Percentiles rank a stretch among this genome's conserved stretches.
These are phyloP conservation scores for Cryomyces antarcticus DNA, from an alignment of 495 filamentous ascomycete species.

Conservation along the genomic window DNA sequence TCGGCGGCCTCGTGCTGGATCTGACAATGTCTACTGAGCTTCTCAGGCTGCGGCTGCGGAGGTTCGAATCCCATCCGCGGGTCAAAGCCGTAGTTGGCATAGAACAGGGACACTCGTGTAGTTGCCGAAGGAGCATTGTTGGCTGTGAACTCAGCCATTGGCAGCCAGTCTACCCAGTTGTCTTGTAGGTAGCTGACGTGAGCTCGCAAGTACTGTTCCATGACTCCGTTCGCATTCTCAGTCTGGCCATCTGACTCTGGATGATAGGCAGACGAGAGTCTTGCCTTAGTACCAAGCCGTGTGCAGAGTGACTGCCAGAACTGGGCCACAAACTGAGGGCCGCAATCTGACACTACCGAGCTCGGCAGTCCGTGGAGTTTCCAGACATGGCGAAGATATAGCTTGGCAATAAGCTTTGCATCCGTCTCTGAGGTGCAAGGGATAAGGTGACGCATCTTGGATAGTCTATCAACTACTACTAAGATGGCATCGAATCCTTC, in stretches of 20 bases:
- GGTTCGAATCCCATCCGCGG: background rate
- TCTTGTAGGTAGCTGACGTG: conserved; percentile 1
- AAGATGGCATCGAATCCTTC: background rate
- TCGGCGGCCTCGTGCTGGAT: background rate
- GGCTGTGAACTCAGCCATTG: background rate
- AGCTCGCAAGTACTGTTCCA: background rate
- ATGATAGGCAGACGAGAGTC: background rate
- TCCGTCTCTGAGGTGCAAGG: background rate
- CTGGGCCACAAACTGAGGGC: background rate
- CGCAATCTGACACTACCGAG: background rate
- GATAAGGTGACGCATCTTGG: background rate
- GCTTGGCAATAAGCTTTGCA: too few species aligned
- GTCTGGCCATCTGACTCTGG: background rate
- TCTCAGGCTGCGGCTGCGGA: background rate
- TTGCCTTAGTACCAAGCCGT: background rate
- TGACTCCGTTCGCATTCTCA: background rate
- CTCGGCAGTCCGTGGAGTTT: background rate
- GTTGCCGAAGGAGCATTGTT: background rate
- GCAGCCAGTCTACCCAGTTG: conserved; percentile 1
- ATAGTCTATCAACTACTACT: background rate
- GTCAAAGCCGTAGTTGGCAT: background rate
- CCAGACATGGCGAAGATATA: background rate
- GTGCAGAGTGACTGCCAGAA: background rate
- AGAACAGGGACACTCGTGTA: background rate
- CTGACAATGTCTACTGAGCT: background rate